Evolutionary conservation across 78 protist genomes (phyloP), one percentile per base, ranked within the genome.

Genomic region (Dictyostelium firmibasis): DNA sequence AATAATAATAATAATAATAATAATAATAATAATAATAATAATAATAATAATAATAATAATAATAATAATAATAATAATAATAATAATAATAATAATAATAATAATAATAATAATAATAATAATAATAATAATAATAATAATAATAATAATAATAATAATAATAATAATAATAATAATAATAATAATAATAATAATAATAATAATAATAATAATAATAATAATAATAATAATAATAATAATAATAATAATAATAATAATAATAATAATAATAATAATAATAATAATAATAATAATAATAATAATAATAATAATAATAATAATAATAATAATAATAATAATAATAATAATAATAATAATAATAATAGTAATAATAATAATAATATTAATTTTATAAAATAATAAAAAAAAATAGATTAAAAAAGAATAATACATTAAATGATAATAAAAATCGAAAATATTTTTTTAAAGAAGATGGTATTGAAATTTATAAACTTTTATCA

Each of bases 381-480:
- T 38, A 38, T n/a, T n/a, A n/a, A n/a, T n/a, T n/a, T n/a, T n/a
- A n/a, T n/a, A n/a, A n/a, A n/a, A n/a, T n/a, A n/a, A n/a, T n/a
- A n/a, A n/a, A n/a, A n/a, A n/a, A n/a, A n/a, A n/a, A 38, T 38
- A 76, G 35, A 72, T 72, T 72, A 72, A 72, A 72, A 33, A 70
- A 72, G 0, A 72, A 72, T 72, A 33, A 72, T 33, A 27, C 44
- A 33, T 72, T 6, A 6, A 33, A 18, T 31, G 79, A 72, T 72
- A 35, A 72, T 72, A 18, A 27, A 72, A 33, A 67, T 27, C 20
- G 8, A 29, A 85, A 85, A n/a, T 85, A 85, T 50, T 72, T 20
- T 36, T 85, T 72, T 44, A 25, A 78, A 35, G 83, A 72, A 29
- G 91, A 85, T 47, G 91, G 91, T 33, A 8, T 85, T 2, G 14